phyloP scores from a whole-genome alignment of 2,329 filamentous ascomycete genomes.

The Onygena corvina region DNA sequence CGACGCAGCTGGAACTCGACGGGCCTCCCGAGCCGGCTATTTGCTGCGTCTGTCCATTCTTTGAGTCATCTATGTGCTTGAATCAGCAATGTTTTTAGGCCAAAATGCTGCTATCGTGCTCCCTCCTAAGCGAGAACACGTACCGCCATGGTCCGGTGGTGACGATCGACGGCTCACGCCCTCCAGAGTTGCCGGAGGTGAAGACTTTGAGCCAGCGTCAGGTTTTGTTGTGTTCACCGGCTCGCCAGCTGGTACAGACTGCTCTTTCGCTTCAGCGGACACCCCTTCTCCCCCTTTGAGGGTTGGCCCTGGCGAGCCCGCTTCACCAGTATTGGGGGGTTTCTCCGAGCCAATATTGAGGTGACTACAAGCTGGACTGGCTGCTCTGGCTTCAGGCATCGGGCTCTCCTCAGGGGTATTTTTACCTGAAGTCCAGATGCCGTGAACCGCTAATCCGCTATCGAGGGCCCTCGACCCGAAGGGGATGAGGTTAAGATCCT shows the following conservation, averaged over 20 bases:
- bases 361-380: constrained; percentile 2
- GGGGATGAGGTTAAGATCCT: constrained; percentile 57
- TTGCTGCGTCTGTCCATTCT: neutral
- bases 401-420: constrained; percentile 25
- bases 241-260: neutral
- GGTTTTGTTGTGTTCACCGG: neutral
- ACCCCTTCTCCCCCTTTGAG: neutral
- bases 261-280: neutral
- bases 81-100: neutral
- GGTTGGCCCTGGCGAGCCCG: neutral
- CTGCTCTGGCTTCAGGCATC: constrained; percentile 14
- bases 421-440: constrained; percentile 60
- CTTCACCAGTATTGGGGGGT: neutral
- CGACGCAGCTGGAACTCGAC: neutral
- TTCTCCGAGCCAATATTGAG: neutral
- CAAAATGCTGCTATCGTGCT: neutral
- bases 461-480: constrained; percentile 81
- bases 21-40: neutral
- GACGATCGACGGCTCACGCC: neutral
- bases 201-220: neutral
- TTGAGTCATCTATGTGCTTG: neutral
- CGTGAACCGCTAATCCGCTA: constrained; percentile 69
- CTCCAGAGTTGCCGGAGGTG: neutral
- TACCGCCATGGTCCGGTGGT: neutral
- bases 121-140: neutral